Evolutionary conservation across 2,329 filamentous ascomycete genomes (phyloP), one percentile per base, ranked within the genome.

Genomic region (Aspergillus nomiae): DNA sequence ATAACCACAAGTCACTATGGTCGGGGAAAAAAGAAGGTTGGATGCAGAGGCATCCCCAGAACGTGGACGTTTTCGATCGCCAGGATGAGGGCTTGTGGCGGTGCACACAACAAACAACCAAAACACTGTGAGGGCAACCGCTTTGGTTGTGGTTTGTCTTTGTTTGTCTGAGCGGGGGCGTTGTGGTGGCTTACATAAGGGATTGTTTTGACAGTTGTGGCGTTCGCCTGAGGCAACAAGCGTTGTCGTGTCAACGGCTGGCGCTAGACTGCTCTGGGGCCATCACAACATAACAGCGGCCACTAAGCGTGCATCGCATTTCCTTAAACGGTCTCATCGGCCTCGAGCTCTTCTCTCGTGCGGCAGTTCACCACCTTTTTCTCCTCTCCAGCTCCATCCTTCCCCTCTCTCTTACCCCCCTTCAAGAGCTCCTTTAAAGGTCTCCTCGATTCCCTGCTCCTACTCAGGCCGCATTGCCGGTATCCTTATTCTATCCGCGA

Each of bases 271-370:
- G 45, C 55, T 72, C 67, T 30, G 43, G 72, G 67, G 1, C 43
- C 57, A 73, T 65, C 73, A 78, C 69, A 79, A 78, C 77, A 80
- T 74, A 77, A 77, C 76, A 78, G 73, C 64, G 67, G 67, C 68
- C 67, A 67, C 60, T 72, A 65, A 72, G 66, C 67, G 71, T 73
- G 72, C 72, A 74, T 74, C 72, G 69, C 70, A 72, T 67, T 70
- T 71, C 70, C 70, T 69, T 67, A 76, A 75, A 68, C 70, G 67
- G 67, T 67, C 64, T 71, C 69, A 70, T 70, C 68, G 70, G 67
- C 70, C 72, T 73, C 62, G 64, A 65, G 63, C 41, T 64, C 60
- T 65, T 65, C 59, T 69, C 68, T 68, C 65, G 62, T 70, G 64
- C 61, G 43, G 56, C 43, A 60, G 60, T 63, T 36, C 60, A 63